Evolutionary conservation across 2,329 filamentous ascomycete genomes (phyloP), one percentile per base, ranked within the genome.

Genomic region (Botrytis fabae): DNA sequence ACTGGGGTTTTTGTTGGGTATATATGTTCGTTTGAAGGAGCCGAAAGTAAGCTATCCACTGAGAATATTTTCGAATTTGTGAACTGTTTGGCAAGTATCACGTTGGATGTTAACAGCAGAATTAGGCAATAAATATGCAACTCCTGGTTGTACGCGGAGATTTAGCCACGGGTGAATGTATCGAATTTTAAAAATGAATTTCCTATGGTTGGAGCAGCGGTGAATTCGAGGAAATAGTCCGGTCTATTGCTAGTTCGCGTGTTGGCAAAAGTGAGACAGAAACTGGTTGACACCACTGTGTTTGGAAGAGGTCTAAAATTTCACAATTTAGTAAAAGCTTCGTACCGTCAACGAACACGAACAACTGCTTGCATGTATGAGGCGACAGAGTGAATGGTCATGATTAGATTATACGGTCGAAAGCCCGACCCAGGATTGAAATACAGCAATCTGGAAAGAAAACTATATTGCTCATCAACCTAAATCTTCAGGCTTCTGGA

Each of bases 241-340:
- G 51, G 40, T 42, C 22, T 22, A 22, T 68, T 68, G 46, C 35
- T 68, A 40, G 9, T 54, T 40, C 9, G 35, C 35, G 25, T 35
- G 64, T 28, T 57, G 48, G 48, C 25, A 42, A 66, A 54, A 42
- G 48, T 68, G 64, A 48, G 64, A 68, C 64, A 28, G 35, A 22
- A 28, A 40, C 48, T 28, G 64, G 42, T 68, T 57, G 46, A 57
- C 35, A 57, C 16, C 46, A 57, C 25, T 28, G 46, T 22, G 10
- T 63, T 28, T 28, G 28, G 8, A 9, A 42, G 60, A 40, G 25
- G 35, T 62, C 60, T 62, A 62, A n/a, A 25, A 40, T n/a, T 18
- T 57, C 38, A 14, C 12, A 25, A 18, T 63, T 63, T 63, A 63
- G 61, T 63, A 63, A 63, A 42, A 63, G 61, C 16, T 28, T 28